Base-by-base conservation (phyloP, 768 basidiomycete genomes). In the Pleurotus eryngii region DNA sequence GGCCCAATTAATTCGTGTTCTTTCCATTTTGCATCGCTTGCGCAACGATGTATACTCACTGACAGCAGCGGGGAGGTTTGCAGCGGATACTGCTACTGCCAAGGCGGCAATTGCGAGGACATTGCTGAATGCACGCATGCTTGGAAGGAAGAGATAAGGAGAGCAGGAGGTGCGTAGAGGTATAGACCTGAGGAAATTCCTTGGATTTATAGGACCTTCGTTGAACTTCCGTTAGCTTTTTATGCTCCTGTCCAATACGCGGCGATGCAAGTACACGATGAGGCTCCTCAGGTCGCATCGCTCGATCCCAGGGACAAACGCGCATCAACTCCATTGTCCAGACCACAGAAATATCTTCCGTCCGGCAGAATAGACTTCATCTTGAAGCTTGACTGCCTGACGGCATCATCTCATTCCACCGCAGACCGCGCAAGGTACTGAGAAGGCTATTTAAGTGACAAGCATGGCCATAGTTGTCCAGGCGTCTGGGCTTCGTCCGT, bases 371-470 rank as follows among this genome's bases (percentile, higher is more conserved):
- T 20, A 30, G 15, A 50, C 22, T 24, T 12, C 49, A 6, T 38
- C 46, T 17, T 48, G 14, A 24, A 14, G 15, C 26, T 38, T 35
- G 51, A 18, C 18, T 54, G 24, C 39, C 22, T 54, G 51, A 54
- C 51, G 51, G 51, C 17, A 51, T 26, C 15, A 9, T 54, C 14
- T 3, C n/a, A 35, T 17, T 22, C 26, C 3, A 22, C 51, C 51
- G 51, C 24, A 54, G 38, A 54, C 51, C 39, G 37, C 51, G 51
- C 51, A 54, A 54, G 51, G 51, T 42, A 54, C 51, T 54, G 51
- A 40, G 51, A 54, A 54, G 17, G 14, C 39, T 15, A 45, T 45
- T 20, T 18, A 22, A 40, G 15, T 54, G 51, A 54, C 51, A 54
- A 39, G 51, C 24, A 40, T 39, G 37, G 38, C 18, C 22, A 42